phyloP scores from a whole-genome alignment of 2,329 filamentous ascomycete genomes.

The Monosporascus cannonballus region DNA sequence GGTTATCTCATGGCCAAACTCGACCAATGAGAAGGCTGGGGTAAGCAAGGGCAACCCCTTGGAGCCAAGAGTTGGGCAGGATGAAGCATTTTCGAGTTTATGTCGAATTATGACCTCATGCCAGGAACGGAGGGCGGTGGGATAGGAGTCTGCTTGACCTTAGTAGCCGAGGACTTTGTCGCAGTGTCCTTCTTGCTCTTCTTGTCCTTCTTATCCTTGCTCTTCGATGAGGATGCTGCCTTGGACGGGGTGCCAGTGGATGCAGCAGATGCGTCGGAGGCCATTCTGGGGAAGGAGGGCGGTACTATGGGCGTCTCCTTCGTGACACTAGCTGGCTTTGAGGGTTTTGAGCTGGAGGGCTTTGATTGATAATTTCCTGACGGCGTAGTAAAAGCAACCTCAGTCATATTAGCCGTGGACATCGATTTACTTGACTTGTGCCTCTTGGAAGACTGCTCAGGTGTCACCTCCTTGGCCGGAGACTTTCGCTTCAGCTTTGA shows the following conservation, averaged over 20 bases:
- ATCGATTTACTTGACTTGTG: constrained; percentile 15
- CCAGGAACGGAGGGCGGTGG: constrained; percentile 17
- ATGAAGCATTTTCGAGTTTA: neutral
- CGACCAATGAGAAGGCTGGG: neutral
- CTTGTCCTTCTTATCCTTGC: constrained; percentile 14
- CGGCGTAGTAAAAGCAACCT: neutral
- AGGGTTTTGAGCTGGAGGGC: neutral
- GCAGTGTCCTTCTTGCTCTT: constrained; percentile 4
- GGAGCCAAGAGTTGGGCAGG: too few species aligned
- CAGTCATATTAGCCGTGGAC: neutral
- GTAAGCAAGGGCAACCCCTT: too few species aligned
- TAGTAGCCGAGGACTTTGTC: neutral
- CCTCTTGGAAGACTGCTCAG: constrained; percentile 22
- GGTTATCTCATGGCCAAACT: neutral
- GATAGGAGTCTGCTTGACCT: constrained; percentile 19
- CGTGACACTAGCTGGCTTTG: constrained; percentile 13
- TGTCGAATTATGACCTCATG: constrained; percentile 16
- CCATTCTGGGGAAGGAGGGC: constrained; percentile 16
- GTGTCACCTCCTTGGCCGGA: constrained; percentile 7
- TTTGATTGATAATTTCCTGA: neutral
- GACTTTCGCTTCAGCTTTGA: constrained; percentile 32
- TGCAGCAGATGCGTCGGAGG: constrained; percentile 18
- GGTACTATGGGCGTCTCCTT: constrained; percentile 28
- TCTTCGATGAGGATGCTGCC: constrained; percentile 18
- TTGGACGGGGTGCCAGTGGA: constrained; percentile 17